A percentile compares a stretch with the other conserved stretches of the same genome.
Conservation (phyloP, 495 filamentous ascomycete species). For the Clohesyomyces aquaticus region DNA sequence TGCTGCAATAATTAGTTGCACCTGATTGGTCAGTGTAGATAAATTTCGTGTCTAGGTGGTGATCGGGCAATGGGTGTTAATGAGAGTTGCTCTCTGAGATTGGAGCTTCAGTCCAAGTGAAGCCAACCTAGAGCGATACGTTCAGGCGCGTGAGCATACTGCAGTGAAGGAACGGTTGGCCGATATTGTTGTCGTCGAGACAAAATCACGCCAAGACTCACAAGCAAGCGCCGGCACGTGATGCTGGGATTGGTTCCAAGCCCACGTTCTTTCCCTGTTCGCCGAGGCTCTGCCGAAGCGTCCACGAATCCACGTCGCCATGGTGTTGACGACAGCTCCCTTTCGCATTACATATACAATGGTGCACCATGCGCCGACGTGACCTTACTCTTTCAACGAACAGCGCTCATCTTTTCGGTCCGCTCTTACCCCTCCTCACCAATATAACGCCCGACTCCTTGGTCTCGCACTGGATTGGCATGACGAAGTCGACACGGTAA, state of each 20-base stretch:
- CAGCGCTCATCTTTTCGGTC: not conserved
- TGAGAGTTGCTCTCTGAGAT: no score
- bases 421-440: not conserved
- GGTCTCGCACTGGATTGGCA: slow-evolving; percentile 6
- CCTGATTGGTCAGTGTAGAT: not conserved
- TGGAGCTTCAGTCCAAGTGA: no score
- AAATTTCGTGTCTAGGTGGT: no score
- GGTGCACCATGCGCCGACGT: not conserved
- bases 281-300: not conserved
- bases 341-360: not conserved
- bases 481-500: slow-evolving; percentile 34
- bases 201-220: not conserved
- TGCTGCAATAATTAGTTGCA: no score
- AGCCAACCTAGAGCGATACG: no score
- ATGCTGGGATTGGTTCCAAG: no score
- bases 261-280: no score
- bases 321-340: not conserved
- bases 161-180: not conserved
- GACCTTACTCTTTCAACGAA: not conserved
- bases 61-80: no score
- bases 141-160: not conserved
- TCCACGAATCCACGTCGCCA: not conserved
- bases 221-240: not conserved
- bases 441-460: not conserved
- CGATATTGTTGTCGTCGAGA: not conserved